Evolutionary conservation across 2,329 filamentous ascomycete genomes (phyloP), one percentile per base, ranked within the genome.

Genomic region (Aspergillus sp.): DNA sequence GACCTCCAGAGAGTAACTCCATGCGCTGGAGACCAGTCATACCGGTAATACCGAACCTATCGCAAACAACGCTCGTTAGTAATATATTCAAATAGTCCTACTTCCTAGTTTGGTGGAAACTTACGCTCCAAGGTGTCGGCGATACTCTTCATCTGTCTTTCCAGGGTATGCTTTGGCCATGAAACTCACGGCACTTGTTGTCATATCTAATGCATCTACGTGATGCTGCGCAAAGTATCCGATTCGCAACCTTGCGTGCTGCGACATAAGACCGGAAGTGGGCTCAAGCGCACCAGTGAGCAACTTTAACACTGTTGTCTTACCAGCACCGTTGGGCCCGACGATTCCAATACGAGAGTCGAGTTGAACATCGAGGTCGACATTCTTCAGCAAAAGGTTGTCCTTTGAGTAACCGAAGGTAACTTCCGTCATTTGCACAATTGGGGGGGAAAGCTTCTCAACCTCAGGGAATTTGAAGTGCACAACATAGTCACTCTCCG

Each of bases 161-260:
- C 95, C 95, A 0, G 91, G 93, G 73, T 95, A 98, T 51, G 82
- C 88, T 76, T 91, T 93, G 31, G 95, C 86, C 93, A 99, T 98
- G 83, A 98, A 99, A 60, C 89, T 90, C 55, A 99, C 95, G 25
- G 95, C 91, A 67, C 90, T 95, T 64, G 86, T 87, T 62, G 86
- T 95, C 64, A 99, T 82, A 73, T 99, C 95, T 47, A 99, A 83
- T 12, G 93, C 93, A 74, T 99, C 95, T 64, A 99, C 92, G 81
- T 99, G 95, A 75, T 99, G 95, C 77, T 99, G 95, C 4, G 95
- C 95, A 71, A 99, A 99, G 85, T 96, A 99, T 45, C 95, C 95
- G 62, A 99, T 84, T 48, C 95, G 88, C 49, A 99, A 83, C 56
- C 95, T 87, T 35, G 95, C 88, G 74, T 99, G 88, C 68, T 92